Percentiles rank a stretch among this genome's conserved stretches.
Evolutionary conservation across 106 monocot genomes (phyloP).

Genomic region (Phalaenopsis aphrodite): DNA sequence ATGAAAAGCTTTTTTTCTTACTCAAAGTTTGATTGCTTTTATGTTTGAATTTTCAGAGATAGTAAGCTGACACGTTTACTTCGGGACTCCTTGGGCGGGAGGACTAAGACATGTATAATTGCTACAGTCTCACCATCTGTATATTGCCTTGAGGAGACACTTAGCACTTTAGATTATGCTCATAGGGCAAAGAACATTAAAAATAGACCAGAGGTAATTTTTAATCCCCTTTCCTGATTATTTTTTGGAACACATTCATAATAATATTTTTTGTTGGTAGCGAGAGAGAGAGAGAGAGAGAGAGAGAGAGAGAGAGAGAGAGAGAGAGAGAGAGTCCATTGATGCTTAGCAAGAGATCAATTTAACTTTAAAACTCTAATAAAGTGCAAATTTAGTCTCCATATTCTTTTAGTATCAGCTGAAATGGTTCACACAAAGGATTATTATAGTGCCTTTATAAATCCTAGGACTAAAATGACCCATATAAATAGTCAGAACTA

Average conservation of each 20-base stretch:
- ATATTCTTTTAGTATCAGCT: too few species aligned
- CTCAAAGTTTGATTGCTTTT: neutral
- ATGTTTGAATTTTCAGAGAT: constrained; percentile 47
- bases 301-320: too few species aligned
- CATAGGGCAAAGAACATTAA: constrained; percentile 98
- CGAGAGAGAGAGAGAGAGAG: too few species aligned
- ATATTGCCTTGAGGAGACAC: constrained; percentile 90
- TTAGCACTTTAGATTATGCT: constrained; percentile 98
- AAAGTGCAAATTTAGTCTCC: too few species aligned
- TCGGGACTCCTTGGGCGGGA: constrained; percentile 94
- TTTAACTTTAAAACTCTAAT: too few species aligned
- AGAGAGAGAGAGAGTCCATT: too few species aligned
- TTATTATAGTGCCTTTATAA: too few species aligned
- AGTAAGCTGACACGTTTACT: constrained; percentile 93
- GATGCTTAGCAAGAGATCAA: too few species aligned
- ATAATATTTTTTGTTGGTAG: neutral
- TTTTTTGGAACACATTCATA: neutral
- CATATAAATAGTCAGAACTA: too few species aligned
- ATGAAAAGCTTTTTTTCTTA: neutral
- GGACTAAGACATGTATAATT: constrained; percentile 99
- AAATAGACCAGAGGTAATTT: constrained; percentile 84
- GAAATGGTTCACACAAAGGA: too few species aligned
- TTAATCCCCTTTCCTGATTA: neutral
- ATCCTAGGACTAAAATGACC: too few species aligned
- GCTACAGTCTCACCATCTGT: constrained; percentile 98